Conservation (phyloP, 306 rosid genomes). For the Abrus pulchellus region DNA sequence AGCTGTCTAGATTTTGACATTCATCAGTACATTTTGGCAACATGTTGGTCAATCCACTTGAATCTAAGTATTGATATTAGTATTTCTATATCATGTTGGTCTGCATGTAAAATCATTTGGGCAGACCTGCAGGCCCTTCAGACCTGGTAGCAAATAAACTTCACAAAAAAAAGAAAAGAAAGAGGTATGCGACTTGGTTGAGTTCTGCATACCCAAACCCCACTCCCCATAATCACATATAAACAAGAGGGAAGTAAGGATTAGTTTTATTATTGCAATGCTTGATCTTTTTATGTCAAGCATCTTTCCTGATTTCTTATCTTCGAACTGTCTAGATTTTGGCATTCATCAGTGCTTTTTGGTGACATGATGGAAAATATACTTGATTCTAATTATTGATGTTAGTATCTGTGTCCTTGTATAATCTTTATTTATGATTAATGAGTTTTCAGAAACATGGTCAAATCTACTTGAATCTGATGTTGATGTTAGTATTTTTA, state of each 20-base stretch:
- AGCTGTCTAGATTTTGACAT: slow-evolving; percentile 25
- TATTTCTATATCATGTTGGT: too few species aligned
- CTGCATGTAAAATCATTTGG: too few species aligned
- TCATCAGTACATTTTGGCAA: background rate
- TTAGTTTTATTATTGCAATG: too few species aligned
- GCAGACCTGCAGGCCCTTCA: too few species aligned
- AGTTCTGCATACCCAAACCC: background rate
- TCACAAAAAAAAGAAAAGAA: too few species aligned
- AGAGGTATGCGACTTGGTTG: too few species aligned
- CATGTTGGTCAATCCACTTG: slow-evolving; percentile 22
- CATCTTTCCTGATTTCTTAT: too few species aligned
- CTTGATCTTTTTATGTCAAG: too few species aligned
- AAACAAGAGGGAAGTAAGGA: background rate
- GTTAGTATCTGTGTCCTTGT: background rate
- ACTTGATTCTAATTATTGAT: background rate
- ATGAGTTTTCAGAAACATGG: too few species aligned
- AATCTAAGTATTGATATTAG: background rate
- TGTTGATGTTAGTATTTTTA: background rate
- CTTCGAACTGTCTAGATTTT: too few species aligned
- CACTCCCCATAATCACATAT: background rate
- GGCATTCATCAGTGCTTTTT: background rate
- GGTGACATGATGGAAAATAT: background rate
- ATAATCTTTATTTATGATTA: too few species aligned
- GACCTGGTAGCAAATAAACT: too few species aligned
- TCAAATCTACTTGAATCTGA: background rate